These are phyloP conservation scores for Claviceps sp. DNA, from an alignment of 2,329 filamentous ascomycete species.

Conservation along the genomic window DNA sequence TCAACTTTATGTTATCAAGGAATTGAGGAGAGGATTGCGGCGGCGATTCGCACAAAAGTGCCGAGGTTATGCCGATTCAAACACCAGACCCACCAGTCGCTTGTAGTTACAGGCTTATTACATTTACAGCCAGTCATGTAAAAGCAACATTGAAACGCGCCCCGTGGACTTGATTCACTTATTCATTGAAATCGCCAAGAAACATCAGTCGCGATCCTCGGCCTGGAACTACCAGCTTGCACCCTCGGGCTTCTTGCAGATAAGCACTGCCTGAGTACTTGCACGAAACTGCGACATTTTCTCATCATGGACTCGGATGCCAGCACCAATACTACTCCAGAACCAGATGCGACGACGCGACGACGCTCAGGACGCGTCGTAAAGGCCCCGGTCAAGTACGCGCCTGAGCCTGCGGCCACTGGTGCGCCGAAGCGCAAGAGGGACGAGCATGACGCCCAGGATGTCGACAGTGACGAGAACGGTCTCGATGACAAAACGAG, in stretches of 20 bases:
- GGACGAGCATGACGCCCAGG: conserved; percentile 33
- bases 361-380: conserved; percentile 58
- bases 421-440: conserved; percentile 45
- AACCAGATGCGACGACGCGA: conserved; percentile 38
- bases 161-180: neutral
- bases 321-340: conserved; percentile 19
- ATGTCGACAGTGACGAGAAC: conserved; percentile 33
- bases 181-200: conserved; percentile 1
- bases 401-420: conserved; percentile 29
- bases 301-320: conserved; percentile 8
- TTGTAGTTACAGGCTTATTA: too few species aligned
- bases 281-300: conserved; percentile 7
- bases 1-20: too few species aligned
- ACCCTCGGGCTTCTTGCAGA: conserved; percentile 7
- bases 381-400: conserved; percentile 45
- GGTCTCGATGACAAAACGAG: conserved; percentile 32
- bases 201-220: conserved; percentile 4
- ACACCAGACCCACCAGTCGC: too few species aligned
- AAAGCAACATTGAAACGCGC: conserved; percentile 6
- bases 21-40: too few species aligned
- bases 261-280: conserved; percentile 6
- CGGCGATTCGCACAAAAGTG: too few species aligned
- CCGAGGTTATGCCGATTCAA: too few species aligned
- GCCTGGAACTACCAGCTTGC: neutral
- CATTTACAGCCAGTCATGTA: neutral